A percentile compares a stretch with the other conserved stretches of the same genome.
These are phyloP conservation scores for Phytophthora pini DNA, from an alignment of 352 stramenopile genomes.

Conservation along the genomic window DNA sequence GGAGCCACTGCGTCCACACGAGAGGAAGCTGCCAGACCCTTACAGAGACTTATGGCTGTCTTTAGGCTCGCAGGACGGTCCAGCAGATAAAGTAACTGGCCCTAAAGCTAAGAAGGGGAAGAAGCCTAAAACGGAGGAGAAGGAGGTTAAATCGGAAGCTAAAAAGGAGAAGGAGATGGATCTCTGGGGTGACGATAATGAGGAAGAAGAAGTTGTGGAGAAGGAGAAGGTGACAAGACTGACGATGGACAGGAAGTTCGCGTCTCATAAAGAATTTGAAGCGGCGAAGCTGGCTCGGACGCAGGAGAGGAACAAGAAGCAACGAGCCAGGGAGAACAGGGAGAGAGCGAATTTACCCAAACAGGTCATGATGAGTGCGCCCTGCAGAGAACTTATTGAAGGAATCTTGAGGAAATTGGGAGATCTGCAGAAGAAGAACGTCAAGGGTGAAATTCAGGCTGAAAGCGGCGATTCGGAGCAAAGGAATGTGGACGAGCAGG, in stretches of 20 bases:
- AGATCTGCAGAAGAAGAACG: conserved; percentile 21
- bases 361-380: conserved; percentile 92
- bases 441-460: not conserved
- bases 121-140: conserved; percentile 14
- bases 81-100: not conserved
- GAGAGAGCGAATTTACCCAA: conserved; percentile 91
- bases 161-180: conserved; percentile 39
- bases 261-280: conserved; percentile 76
- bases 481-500: conserved; percentile 22
- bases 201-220: conserved; percentile 6
- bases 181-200: conserved; percentile 35
- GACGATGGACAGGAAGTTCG: conserved; percentile 79
- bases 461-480: conserved; percentile 8
- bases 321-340: conserved; percentile 90
- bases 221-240: conserved; percentile 42
- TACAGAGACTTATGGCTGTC: conserved; percentile 94
- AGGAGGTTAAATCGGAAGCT: conserved; percentile 11
- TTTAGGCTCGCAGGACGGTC: conserved; percentile 30
- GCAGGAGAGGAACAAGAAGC: conserved; percentile 78
- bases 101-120: conserved; percentile 14
- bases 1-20: conserved; percentile 92
- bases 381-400: conserved; percentile 90
- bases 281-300: conserved; percentile 55
- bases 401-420: conserved; percentile 67
- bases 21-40: conserved; percentile 96